A percentile compares a stretch with the other conserved stretches of the same genome.
phyloP scores from a whole-genome alignment of 257 asterid genomes.

The Ehretia macrophylla region DNA sequence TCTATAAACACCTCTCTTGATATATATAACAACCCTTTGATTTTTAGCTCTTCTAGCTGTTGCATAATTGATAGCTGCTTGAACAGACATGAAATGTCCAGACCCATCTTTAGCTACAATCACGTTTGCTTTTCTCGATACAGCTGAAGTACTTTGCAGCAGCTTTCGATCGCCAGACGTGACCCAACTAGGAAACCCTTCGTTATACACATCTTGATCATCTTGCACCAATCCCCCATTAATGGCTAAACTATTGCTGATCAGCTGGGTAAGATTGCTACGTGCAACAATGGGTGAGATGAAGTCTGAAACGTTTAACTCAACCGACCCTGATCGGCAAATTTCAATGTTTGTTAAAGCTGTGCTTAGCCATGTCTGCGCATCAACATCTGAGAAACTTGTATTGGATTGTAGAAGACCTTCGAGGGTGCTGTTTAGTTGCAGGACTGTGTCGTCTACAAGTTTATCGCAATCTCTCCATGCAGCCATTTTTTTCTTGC shows the following conservation, averaged over 20 bases:
- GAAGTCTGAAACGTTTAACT: not conserved
- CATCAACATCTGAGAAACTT: not conserved
- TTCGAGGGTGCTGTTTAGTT: constrained; percentile 2
- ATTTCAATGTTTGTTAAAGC: constrained; percentile 7
- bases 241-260: constrained; percentile 5
- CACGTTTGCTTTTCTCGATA: constrained; percentile 36
- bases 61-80: constrained; percentile 56
- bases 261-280: not conserved
- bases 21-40: constrained; percentile 53
- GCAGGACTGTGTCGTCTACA: not conserved
- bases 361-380: constrained; percentile 6
- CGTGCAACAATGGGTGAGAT: constrained; percentile 9
- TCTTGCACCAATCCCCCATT: constrained; percentile 28
- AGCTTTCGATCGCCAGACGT: constrained; percentile 33
- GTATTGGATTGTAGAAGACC: not conserved
- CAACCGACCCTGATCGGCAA: constrained; percentile 10
- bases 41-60: constrained; percentile 30
- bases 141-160: constrained; percentile 26
- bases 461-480: constrained; percentile 12
- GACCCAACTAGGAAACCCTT: constrained; percentile 47
- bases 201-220: not conserved
- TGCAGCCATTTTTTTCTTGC: not conserved
- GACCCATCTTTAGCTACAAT: constrained; percentile 64
- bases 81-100: constrained; percentile 59
- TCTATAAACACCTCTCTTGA: constrained; percentile 62